Percentiles rank a stretch among this genome's conserved stretches.
Evolutionary conservation across 345 rosid genomes (phyloP).

Genomic region (Pseudoturritis turrita): DNA sequence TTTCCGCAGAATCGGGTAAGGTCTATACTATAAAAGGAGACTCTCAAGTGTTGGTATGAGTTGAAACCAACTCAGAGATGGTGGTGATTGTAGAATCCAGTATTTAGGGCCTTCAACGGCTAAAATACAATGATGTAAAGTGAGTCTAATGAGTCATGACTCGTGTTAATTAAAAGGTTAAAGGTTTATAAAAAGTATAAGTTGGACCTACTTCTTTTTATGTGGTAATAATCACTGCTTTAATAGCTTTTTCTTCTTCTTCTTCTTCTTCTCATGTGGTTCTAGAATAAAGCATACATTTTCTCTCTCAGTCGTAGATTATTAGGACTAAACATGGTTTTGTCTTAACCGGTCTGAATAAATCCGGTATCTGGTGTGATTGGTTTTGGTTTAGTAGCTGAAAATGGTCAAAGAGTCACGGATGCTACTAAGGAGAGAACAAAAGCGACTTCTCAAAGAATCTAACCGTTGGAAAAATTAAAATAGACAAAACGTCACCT

Average conservation of each 20-base stretch:
- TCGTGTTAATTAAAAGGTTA: constrained; percentile 25
- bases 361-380: not conserved
- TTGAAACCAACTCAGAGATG: constrained; percentile 15
- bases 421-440: constrained; percentile 11
- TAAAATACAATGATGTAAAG: constrained; percentile 24
- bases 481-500: constrained; percentile 26
- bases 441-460: constrained; percentile 31
- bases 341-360: not conserved
- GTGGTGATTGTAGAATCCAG: constrained; percentile 5
- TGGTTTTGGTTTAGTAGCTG: not conserved
- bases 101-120: not conserved
- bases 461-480: constrained; percentile 36
- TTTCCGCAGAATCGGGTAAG: too few relatives aligned
- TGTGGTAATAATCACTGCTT: constrained; percentile 15
- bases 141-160: constrained; percentile 13
- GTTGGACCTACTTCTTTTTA: constrained; percentile 26
- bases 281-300: constrained; percentile 12
- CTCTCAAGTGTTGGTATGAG: not conserved
- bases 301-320: not conserved
- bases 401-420: constrained; percentile 37
- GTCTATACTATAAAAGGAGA: too few relatives aligned
- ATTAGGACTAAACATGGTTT: not conserved
- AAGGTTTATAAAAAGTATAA: not conserved
- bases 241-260: not conserved
- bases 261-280: constrained; percentile 14